A percentile compares a stretch with the other conserved stretches of the same genome.
These are phyloP conservation scores for Lactifluus piperatus DNA, from an alignment of 768 basidiomycete genomes.

Conservation along the genomic window DNA sequence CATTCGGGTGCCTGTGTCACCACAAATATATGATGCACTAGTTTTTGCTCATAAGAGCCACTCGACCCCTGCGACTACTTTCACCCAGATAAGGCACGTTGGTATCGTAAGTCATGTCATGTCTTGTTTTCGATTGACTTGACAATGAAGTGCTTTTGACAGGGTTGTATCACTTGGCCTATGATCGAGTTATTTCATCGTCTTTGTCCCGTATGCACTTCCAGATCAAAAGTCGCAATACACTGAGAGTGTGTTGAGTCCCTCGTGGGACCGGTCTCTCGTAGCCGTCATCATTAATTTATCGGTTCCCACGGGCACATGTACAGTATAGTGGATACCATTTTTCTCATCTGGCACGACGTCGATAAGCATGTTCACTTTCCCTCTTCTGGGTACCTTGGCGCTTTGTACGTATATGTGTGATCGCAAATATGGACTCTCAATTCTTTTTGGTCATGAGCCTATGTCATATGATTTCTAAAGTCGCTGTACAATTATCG, in stretches of 20 bases:
- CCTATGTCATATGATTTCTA: slow-evolving; percentile 1
- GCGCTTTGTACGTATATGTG: slow-evolving; percentile 6
- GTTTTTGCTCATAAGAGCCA: slow-evolving; percentile 59
- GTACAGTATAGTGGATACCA: slow-evolving; percentile 18
- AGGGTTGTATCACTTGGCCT: slow-evolving; percentile 65
- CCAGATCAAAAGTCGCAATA: slow-evolving; percentile 30
- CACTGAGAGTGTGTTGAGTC: slow-evolving; percentile 19
- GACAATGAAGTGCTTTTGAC: slow-evolving; percentile 3
- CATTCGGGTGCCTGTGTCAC: slow-evolving; percentile 55
- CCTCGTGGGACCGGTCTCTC: slow-evolving; percentile 6
- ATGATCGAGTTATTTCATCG: slow-evolving; percentile 62
- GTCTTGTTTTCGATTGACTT: neutral
- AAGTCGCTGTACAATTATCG: slow-evolving; percentile 36
- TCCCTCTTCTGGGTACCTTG: neutral
- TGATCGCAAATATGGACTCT: slow-evolving; percentile 1
- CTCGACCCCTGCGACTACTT: slow-evolving; percentile 43
- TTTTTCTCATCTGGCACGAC: slow-evolving; percentile 13
- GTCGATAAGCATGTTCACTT: slow-evolving; percentile 10
- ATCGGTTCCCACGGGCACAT: slow-evolving; percentile 17
- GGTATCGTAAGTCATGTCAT: slow-evolving; percentile 43
- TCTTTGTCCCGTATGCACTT: slow-evolving; percentile 47
- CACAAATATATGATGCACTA: slow-evolving; percentile 61
- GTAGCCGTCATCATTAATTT: slow-evolving; percentile 13
- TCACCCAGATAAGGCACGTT: slow-evolving; percentile 45
- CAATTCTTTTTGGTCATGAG: neutral